Percentiles rank a stretch among this genome's conserved stretches.
Conservation (phyloP, 2,329 filamentous ascomycete genomes). For the Colletotrichum limetticola region DNA sequence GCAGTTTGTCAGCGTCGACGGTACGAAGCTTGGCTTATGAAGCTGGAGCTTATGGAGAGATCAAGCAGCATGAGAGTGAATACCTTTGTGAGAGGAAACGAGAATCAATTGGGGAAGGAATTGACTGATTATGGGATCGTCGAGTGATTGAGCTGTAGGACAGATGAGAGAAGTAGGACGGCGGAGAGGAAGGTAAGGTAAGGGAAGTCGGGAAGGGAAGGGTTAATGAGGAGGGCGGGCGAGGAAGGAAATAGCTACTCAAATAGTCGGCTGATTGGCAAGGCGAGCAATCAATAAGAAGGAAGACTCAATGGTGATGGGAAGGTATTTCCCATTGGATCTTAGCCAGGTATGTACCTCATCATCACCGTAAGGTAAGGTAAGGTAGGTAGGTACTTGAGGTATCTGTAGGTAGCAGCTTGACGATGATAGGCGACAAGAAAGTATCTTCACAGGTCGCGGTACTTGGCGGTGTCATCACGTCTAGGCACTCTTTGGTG, state of each 20-base stretch:
- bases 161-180: constrained; percentile 3
- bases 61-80: not conserved
- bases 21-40: constrained; percentile 8
- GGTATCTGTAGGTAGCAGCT: not conserved
- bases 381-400: too few species aligned
- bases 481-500: not conserved
- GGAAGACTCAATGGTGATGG: not conserved
- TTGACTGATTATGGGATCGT: constrained; percentile 3
- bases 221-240: not conserved
- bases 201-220: not conserved
- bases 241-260: constrained; percentile 28
- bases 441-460: not conserved
- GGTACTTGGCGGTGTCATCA: constrained; percentile 2
- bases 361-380: too few species aligned
- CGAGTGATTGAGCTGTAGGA: constrained; percentile 20
- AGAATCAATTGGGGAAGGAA: constrained; percentile 10
- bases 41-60: not conserved
- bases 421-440: not conserved
- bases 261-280: constrained; percentile 10
- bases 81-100: not conserved
- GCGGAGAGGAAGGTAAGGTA: not conserved
- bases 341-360: too few species aligned
- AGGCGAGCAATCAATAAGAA: not conserved
- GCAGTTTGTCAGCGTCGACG: constrained; percentile 24
- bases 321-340: too few species aligned